Evolutionary conservation across 495 filamentous ascomycete genomes (phyloP), one percentile per base, ranked within the genome.

Genomic region (Aspergillus ostianus): DNA sequence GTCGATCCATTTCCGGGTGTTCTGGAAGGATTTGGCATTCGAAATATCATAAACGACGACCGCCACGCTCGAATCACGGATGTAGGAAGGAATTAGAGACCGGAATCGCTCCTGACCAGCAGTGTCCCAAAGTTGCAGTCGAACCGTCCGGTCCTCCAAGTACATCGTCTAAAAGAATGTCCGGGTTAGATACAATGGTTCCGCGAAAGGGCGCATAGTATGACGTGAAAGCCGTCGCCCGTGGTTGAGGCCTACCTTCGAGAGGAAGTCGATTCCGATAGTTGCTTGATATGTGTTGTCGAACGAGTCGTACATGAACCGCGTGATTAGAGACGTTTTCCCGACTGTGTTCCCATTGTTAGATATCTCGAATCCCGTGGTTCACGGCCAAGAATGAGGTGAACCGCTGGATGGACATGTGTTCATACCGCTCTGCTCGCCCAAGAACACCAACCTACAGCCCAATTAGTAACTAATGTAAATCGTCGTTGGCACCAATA

Each of bases 261-360:
- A 97, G 63, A 98, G 86, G 71, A 98, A 98, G 79, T 98, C 94
- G 77, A 98, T 98, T 72, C 94, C 94, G 69, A 98, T 98, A 55
- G 94, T 98, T 48, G 94, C 94, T 77, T 98, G 94, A 77, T 98
- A 98, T 85, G 93, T 98, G 79, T 96, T 97, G 82, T 98, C 95
- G 84, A 98, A 98, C 36, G 94, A 97, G 77, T 98, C 94, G 82
- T 98, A 98, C 94, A 98, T 98, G 80, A 98, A 98, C 58, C 94
- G 88, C 56, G 94, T 98, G 72, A 98, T 98, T 69, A 98, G 79
- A 48, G 95, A 98, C 44, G 94, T 98, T 80, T 98, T 98, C 64
- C 94, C 94, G 58, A 98, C 94, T 97, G 63, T 18, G 56, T 29
- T 18, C 26, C 45, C 7, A 15, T 32, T 52, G 50, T 52, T 52